These are phyloP conservation scores for Asterochloris erici DNA, from an alignment of 139 green algal species.

Conservation along the genomic window DNA sequence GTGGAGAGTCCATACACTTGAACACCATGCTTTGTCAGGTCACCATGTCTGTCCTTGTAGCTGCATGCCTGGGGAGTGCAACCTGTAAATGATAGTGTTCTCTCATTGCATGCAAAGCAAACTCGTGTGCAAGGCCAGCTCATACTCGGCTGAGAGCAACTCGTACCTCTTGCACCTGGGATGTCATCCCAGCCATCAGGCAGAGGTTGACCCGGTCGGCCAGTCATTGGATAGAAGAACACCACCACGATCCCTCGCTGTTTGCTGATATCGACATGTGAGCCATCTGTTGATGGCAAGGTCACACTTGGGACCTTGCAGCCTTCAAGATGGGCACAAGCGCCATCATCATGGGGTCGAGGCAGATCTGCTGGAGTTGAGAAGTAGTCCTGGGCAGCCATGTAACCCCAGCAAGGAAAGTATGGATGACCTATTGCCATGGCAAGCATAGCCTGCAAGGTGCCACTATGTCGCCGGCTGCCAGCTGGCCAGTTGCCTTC, in stretches of 20 bases:
- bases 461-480: no score
- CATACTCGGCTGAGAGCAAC: not conserved
- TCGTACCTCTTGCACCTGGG: slow-evolving; percentile 6
- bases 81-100: not conserved
- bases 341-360: not conserved
- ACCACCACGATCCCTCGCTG: not conserved
- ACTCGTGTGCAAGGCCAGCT: not conserved
- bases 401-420: no score
- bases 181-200: not conserved
- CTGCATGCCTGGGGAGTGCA: slow-evolving; percentile 13
- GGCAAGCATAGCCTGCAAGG: no score
- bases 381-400: no score
- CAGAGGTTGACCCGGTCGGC: not conserved
- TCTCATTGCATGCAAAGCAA: not conserved
- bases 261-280: not conserved
- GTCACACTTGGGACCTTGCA: not conserved
- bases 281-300: not conserved
- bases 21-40: not conserved
- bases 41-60: slow-evolving; percentile 6
- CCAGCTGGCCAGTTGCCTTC: no score
- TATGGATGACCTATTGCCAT: no score
- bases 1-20: not conserved
- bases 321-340: not conserved
- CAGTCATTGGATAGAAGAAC: slow-evolving; percentile 14
- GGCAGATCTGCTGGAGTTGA: not conserved